Conservation (phyloP, 768 basidiomycete genomes). For the Suillus alpinus region DNA sequence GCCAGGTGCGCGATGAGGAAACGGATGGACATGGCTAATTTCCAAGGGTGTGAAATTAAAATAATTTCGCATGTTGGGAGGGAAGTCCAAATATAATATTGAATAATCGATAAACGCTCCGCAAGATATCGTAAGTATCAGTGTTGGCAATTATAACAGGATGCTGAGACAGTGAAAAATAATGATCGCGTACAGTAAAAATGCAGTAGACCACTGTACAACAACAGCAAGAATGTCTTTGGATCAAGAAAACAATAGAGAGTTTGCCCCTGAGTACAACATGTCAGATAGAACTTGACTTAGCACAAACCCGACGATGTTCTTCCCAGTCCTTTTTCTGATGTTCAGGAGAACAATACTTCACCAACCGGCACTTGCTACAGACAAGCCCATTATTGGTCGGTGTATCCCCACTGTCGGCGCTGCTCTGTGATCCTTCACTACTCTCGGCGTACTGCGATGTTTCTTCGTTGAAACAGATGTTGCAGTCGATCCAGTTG, state of each 20-base stretch:
- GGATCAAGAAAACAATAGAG: not conserved
- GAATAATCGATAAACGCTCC: conserved; percentile 1
- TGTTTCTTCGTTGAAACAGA: conserved; percentile 51
- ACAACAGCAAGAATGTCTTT: conserved; percentile 3
- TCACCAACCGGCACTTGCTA: conserved; percentile 76
- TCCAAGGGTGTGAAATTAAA: not conserved
- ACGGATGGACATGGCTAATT: conserved; percentile 48
- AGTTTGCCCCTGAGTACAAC: not conserved
- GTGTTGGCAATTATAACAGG: not conserved
- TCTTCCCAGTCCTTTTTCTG: conserved; percentile 79
- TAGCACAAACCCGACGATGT: conserved; percentile 67
- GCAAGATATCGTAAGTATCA: not conserved
- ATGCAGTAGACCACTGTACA: not conserved
- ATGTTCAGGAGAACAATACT: conserved; percentile 73
- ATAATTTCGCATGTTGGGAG: not conserved
- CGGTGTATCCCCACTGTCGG: conserved; percentile 30
- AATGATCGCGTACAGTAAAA: not conserved
- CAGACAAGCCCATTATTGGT: conserved; percentile 55
- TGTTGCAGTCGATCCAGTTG: conserved; percentile 77
- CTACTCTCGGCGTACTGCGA: conserved; percentile 33
- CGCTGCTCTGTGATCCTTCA: conserved; percentile 43
- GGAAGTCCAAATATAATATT: not conserved
- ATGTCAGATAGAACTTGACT: conserved; percentile 20
- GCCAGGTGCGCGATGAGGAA: conserved; percentile 72
- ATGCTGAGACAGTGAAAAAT: not conserved